Evolutionary conservation across 1,139 yeast genomes (phyloP), one percentile per base, ranked within the genome.

Genomic region (Pichia sp.): DNA sequence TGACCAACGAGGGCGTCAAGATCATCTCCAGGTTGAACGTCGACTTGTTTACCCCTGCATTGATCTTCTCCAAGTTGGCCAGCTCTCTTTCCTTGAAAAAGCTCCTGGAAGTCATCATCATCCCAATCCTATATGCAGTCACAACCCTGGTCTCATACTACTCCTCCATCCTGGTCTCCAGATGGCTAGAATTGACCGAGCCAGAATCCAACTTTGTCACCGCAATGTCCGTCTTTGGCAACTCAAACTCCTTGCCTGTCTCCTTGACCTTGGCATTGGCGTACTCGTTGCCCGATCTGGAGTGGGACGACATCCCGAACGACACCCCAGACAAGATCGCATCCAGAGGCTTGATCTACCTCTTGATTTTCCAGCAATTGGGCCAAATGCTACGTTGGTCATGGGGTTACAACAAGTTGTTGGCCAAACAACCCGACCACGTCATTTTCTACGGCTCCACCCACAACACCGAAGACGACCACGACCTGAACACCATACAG

Each of bases 201-300:
- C 81, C 87, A 1, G 95, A 88, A 68, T 65, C 85, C 8, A 87
- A 87, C 70, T 88, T 85, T 64, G 95, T 88, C 49, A 86, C 91
- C 29, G 95, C 95, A 6, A 87, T 88, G 93, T 88, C 90, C 0
- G 95, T 87, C 16, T 88, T 88, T 71, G 95, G 95, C 50, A 88
- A 88, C 70, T 84, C 91, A 45, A 87, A 87, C 69, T 84, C 90
- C 6, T 74, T 86, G 55, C 92, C 93, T 1, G 95, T 85, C n/a
- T 85, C 90, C 5, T 74, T 84, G 57, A 86, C 92, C 4, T 76
- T 87, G 56, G 79, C 87, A 1, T 74, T 87, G 60, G 87, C 92
- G 1, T 84, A 84, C 68, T 80, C 92, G 0, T 73, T 87, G 60
- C 93, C 93, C 1, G 82, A 83, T 56, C 75, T 88, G 59, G 75